Evolutionary conservation across 768 basidiomycete genomes (phyloP).

Genomic region (Calocybe indica): DNA sequence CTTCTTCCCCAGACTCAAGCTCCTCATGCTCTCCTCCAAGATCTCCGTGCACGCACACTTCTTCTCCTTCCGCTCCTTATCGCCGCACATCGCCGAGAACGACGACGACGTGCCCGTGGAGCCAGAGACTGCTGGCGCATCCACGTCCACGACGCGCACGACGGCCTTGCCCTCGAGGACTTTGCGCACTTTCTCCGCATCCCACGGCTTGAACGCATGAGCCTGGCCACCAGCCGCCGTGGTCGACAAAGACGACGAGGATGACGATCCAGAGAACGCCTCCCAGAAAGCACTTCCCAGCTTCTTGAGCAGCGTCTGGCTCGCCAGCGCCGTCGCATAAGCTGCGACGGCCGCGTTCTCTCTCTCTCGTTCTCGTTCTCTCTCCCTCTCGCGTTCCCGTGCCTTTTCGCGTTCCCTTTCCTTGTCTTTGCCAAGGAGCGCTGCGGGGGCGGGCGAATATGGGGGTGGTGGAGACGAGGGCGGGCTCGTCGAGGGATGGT

Average conservation of each 20-base stretch:
- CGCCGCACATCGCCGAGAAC: conserved; percentile 2
- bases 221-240: conserved; percentile 16
- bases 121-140: conserved; percentile 7
- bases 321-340: conserved; percentile 47
- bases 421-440: conserved; percentile 12
- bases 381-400: conserved; percentile 19
- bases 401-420: conserved; percentile 14
- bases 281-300: conserved; percentile 83
- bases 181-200: conserved; percentile 74
- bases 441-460: conserved; percentile 4
- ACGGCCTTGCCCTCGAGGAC: conserved; percentile 84
- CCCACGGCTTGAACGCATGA: conserved; percentile 29
- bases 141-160: conserved; percentile 70
- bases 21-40: conserved; percentile 67
- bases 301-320: conserved; percentile 67
- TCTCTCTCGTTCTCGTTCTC: conserved; percentile 33
- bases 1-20: conserved; percentile 56
- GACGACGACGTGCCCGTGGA: neutral
- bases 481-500: neutral
- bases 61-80: conserved; percentile 10
- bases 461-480: conserved; percentile 9
- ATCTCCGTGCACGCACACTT: conserved; percentile 28
- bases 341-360: conserved; percentile 45
- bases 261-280: conserved; percentile 62
- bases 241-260: conserved; percentile 17